Conservation (phyloP, 1,284 basidiomycete genomes). For the Melampsora americana region DNA sequence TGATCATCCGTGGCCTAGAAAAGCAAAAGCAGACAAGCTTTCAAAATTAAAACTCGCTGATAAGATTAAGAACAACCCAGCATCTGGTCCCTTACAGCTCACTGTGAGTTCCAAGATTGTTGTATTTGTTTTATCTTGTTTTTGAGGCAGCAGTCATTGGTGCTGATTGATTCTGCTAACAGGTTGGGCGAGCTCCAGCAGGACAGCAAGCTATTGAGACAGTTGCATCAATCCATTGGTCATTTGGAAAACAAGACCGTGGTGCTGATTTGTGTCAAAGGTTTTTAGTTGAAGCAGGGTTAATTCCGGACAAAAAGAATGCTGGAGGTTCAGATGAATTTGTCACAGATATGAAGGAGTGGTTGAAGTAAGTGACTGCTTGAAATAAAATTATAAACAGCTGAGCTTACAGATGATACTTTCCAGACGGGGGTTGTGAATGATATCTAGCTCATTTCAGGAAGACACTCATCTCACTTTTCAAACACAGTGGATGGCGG, state of each 20-base stretch:
- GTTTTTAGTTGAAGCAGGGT: too few relatives aligned
- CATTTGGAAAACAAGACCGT: background rate
- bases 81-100: background rate
- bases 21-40: background rate
- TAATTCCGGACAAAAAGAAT: background rate
- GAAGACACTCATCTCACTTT: background rate
- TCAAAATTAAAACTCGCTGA: background rate
- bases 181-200: constrained; percentile 1
- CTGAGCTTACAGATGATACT: background rate
- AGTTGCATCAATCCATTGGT: background rate
- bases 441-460: background rate
- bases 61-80: background rate
- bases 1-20: constrained; percentile 15
- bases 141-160: background rate
- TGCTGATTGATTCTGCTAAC: background rate
- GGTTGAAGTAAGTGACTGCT: background rate
- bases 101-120: background rate
- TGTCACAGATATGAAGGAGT: constrained; percentile 1
- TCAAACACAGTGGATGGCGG: constrained; percentile 14
- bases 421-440: background rate
- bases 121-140: background rate
- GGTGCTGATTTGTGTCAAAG: too few relatives aligned
- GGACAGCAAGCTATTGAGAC: background rate
- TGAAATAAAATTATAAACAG: background rate
- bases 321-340: background rate